phyloP scores from a whole-genome alignment of 2,329 filamentous ascomycete species.

The Chaetomium globosum region DNA sequence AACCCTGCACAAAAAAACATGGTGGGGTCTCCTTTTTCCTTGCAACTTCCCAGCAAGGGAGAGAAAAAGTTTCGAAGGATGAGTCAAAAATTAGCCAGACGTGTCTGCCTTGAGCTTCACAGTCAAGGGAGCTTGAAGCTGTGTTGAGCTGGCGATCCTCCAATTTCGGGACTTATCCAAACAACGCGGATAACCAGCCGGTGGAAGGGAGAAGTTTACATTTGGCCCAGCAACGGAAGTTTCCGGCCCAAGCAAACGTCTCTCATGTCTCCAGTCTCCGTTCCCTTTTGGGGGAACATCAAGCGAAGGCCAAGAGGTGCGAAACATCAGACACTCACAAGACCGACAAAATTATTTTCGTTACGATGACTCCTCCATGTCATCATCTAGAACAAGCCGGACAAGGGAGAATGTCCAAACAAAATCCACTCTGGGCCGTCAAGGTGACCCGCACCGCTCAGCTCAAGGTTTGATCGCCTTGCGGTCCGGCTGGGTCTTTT shows the following conservation, averaged over 20 bases:
- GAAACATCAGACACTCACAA: constrained; percentile 2
- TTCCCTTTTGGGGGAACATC: background rate
- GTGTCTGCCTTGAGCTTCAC: background rate
- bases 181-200: background rate
- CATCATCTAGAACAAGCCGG: constrained; percentile 9
- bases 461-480: constrained; percentile 22
- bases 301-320: constrained; percentile 10
- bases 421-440: constrained; percentile 16
- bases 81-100: constrained; percentile 8
- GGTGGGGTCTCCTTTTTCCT: background rate
- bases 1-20: constrained; percentile 15
- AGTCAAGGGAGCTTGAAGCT: background rate
- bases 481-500: constrained; percentile 1
- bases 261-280: background rate
- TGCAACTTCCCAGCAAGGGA: background rate
- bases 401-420: background rate
- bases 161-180: constrained; percentile 2
- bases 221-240: constrained; percentile 5
- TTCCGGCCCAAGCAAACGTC: constrained; percentile 11
- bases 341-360: constrained; percentile 11
- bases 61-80: background rate
- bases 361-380: constrained; percentile 20
- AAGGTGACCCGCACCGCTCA: constrained; percentile 16
- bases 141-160: background rate
- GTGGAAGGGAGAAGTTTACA: background rate